Evolutionary conservation across 495 filamentous ascomycete genomes (phyloP).

Genomic region (Hypoxylon fuscum): DNA sequence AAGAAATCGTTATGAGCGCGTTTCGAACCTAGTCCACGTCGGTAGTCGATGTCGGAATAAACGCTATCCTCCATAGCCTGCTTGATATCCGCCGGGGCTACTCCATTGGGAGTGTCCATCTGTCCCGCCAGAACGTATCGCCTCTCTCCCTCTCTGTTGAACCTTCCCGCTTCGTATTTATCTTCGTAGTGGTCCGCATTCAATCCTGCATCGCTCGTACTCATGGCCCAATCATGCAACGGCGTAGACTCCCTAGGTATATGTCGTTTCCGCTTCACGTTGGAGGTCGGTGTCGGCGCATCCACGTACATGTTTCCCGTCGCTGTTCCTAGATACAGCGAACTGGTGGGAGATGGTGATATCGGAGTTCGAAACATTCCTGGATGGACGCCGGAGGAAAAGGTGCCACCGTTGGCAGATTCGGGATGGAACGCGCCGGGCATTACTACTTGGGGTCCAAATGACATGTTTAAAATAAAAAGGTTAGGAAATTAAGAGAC

Average conservation of each 20-base stretch:
- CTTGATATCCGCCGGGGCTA: slow-evolving; percentile 55
- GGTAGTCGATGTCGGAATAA: slow-evolving; percentile 65
- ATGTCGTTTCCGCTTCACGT: slow-evolving; percentile 54
- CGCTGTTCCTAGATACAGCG: slow-evolving; percentile 64
- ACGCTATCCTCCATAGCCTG: slow-evolving; percentile 59
- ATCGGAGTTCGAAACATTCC: slow-evolving; percentile 74
- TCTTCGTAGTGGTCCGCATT: slow-evolving; percentile 23
- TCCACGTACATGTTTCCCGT: slow-evolving; percentile 62
- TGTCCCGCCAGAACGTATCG: slow-evolving; percentile 67
- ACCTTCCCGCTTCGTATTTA: slow-evolving; percentile 31
- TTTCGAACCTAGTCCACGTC: slow-evolving; percentile 56
- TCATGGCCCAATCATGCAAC: slow-evolving; percentile 44
- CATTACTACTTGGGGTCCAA: slow-evolving; percentile 55
- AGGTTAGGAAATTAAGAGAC: too few species aligned
- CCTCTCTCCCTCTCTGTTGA: slow-evolving; percentile 29
- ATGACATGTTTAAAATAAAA: slow-evolving; percentile 47
- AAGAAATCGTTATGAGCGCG: slow-evolving; percentile 34
- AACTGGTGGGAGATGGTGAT: slow-evolving; percentile 69
- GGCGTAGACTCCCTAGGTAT: slow-evolving; percentile 43
- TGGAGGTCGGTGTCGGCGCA: slow-evolving; percentile 35
- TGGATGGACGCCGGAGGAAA: slow-evolving; percentile 63
- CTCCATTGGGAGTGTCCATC: slow-evolving; percentile 66
- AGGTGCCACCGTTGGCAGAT: slow-evolving; percentile 37
- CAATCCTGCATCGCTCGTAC: slow-evolving; percentile 36
- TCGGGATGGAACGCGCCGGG: slow-evolving; percentile 62